A percentile compares a stretch with the other conserved stretches of the same genome.
Evolutionary conservation across 306 rosid species (phyloP).

Genomic region (Rosa chinensis): DNA sequence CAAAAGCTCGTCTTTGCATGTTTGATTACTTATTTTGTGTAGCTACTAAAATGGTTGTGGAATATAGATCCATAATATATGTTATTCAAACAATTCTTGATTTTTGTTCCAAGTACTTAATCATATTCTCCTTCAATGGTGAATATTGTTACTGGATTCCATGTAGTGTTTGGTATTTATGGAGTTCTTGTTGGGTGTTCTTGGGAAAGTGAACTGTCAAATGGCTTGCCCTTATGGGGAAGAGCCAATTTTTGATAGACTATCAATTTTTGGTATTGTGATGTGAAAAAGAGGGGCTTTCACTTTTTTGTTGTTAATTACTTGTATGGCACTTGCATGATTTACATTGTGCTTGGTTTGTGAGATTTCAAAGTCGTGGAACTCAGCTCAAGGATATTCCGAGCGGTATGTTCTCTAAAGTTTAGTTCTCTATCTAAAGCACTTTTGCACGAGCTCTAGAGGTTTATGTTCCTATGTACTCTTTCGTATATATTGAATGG

Average conservation of each 20-base stretch:
- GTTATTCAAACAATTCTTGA: neutral
- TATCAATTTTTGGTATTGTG: no score
- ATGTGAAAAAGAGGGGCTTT: no score
- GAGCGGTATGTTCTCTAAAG: no score
- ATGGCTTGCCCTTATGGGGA: no score
- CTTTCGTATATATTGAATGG: no score
- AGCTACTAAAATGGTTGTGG: neutral
- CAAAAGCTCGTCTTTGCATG: neutral
- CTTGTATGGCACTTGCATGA: no score
- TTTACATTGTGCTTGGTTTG: neutral
- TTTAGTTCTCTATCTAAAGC: no score
- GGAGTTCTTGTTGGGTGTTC: neutral
- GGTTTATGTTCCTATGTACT: no score
- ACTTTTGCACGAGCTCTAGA: no score
- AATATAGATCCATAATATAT: no score
- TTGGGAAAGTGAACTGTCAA: neutral
- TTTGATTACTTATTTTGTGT: neutral
- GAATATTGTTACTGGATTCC: neutral
- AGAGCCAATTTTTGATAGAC: neutral
- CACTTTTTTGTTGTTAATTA: neutral
- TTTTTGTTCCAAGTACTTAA: neutral
- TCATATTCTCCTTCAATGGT: neutral
- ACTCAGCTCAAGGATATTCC: conserved; percentile 87
- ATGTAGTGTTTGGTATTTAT: neutral
- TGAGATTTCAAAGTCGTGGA: conserved; percentile 75